phyloP scores from a whole-genome alignment of 2,329 filamentous ascomycete species.

The Apiospora koreana region DNA sequence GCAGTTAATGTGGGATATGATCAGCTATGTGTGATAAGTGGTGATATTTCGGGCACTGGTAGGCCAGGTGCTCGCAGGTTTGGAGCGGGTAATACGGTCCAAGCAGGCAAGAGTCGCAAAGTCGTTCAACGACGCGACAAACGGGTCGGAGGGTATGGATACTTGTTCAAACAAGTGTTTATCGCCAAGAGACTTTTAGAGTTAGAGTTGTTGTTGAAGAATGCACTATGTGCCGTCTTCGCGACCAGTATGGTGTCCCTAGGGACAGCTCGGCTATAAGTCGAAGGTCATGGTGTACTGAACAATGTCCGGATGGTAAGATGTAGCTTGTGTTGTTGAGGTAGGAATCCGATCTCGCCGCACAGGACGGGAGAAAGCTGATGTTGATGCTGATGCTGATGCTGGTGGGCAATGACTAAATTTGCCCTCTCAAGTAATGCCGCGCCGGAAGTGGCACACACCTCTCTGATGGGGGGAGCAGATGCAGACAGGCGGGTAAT shows the following conservation, averaged over 20 bases:
- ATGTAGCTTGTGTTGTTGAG: neutral
- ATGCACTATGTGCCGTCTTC: slow-evolving; percentile 11
- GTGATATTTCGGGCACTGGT: neutral
- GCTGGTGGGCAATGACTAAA: neutral
- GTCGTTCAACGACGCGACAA: slow-evolving; percentile 3
- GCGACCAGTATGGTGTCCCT: slow-evolving; percentile 9
- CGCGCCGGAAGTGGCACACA: slow-evolving; percentile 8
- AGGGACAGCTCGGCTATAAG: slow-evolving; percentile 12
- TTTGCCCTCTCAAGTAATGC: slow-evolving; percentile 8
- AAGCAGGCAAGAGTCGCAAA: neutral
- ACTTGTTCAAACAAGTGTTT: neutral
- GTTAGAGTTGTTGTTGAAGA: slow-evolving; percentile 9
- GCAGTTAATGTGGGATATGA: neutral
- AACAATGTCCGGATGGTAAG: neutral
- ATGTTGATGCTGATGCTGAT: neutral
- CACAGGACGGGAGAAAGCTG: neutral
- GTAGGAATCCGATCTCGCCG: neutral
- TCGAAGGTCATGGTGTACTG: slow-evolving; percentile 8
- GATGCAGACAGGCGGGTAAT: slow-evolving; percentile 5
- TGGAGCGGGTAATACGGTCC: neutral
- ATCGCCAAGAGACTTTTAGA: slow-evolving; percentile 7
- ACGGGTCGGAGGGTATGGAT: neutral
- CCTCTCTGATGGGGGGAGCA: neutral
- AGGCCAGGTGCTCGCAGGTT: neutral
- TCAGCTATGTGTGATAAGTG: neutral